Conservation (phyloP, 805 yeast species). For the Phaffomyces thermotolerans region DNA sequence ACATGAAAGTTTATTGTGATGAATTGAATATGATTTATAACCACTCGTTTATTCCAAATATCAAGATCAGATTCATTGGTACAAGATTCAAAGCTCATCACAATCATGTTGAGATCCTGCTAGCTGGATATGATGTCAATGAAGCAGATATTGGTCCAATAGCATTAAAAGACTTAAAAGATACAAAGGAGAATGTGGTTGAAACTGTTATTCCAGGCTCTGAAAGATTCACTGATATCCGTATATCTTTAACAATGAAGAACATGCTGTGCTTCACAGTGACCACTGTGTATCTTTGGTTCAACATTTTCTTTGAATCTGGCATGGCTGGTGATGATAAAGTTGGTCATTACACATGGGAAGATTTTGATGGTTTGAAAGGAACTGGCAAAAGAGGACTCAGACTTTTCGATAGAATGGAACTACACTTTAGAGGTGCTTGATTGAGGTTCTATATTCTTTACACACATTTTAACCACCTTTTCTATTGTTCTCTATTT, state of each 20-base stretch:
- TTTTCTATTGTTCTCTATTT: slow-evolving; percentile 37
- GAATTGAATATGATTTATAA: background rate
- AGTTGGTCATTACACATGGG: slow-evolving; percentile 28
- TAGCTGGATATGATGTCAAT: slow-evolving; percentile 3
- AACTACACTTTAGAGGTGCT: slow-evolving; percentile 2
- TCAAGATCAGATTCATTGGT: slow-evolving; percentile 2
- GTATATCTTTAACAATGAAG: slow-evolving; percentile 13
- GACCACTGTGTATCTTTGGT: slow-evolving; percentile 31
- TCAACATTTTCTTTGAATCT: slow-evolving; percentile 39
- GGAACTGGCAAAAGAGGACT: slow-evolving; percentile 53
- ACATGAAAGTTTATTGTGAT: slow-evolving; percentile 27
- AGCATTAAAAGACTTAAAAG: background rate
- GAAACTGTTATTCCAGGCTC: slow-evolving; percentile 1
- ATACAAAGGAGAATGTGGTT: background rate
- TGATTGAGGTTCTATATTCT: too few species aligned
- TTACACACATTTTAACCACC: slow-evolving; percentile 42
- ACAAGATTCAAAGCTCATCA: slow-evolving; percentile 1
- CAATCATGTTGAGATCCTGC: background rate
- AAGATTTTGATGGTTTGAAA: slow-evolving; percentile 57
- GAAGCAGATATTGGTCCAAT: slow-evolving; percentile 2
- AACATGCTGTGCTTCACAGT: background rate
- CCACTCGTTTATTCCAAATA: background rate
- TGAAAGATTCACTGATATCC: slow-evolving; percentile 16
- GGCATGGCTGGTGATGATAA: slow-evolving; percentile 11
- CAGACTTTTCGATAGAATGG: slow-evolving; percentile 38